Percentiles rank a stretch among this genome's conserved stretches.
phyloP scores from a whole-genome alignment of 805 yeast genomes.

The Ogataea ramenticola region DNA sequence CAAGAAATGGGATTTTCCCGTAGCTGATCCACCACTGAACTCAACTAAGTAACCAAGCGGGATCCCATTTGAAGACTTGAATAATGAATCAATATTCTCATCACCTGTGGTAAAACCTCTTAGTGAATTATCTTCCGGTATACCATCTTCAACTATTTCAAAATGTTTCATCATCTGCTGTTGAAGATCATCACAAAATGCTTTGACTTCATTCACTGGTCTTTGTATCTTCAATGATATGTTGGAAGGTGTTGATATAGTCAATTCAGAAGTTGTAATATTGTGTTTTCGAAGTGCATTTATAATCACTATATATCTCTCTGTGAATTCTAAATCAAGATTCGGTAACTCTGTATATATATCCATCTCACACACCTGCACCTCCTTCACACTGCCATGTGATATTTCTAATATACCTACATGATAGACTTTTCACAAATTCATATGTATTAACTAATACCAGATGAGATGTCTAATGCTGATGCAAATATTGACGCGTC shows the following conservation, averaged over 20 bases:
- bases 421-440: too few relatives aligned
- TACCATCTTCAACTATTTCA: neutral
- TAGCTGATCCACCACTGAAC: constrained; percentile 75
- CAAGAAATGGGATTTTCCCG: constrained; percentile 80
- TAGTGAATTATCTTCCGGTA: neutral
- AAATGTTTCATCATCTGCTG: neutral
- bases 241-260: constrained; percentile 29
- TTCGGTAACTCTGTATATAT: neutral
- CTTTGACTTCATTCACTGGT: constrained; percentile 24
- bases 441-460: too few relatives aligned
- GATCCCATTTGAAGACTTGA: constrained; percentile 48
- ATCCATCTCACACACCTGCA: neutral
- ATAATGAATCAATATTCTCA: constrained; percentile 35
- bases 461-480: too few relatives aligned
- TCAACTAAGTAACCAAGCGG: constrained; percentile 56
- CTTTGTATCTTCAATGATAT: constrained; percentile 26
- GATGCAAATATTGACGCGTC: too few relatives aligned
- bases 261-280: constrained; percentile 33
- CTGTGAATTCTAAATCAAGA: neutral
- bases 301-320: neutral
- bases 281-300: neutral
- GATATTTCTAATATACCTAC: too few relatives aligned
- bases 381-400: too few relatives aligned
- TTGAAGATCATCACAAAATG: constrained; percentile 8
- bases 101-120: constrained; percentile 48